Base-by-base conservation (phyloP, 148 eudicot species). In the Euryodendron excelsum region DNA sequence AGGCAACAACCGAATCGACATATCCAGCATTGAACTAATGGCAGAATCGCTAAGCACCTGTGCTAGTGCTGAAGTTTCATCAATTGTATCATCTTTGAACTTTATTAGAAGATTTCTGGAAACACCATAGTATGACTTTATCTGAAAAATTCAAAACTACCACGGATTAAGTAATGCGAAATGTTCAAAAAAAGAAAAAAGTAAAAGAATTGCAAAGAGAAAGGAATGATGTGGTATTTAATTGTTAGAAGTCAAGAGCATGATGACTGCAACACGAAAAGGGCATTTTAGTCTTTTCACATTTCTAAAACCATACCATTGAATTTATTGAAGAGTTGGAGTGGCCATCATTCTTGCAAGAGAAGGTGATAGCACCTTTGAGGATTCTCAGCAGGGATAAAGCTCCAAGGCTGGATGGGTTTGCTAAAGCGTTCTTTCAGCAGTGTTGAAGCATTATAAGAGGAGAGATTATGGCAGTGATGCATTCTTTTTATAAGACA, bases 11-110 rank as follows among this genome's bases (percentile, higher is more conserved):
- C 99, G 92, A 80, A 93, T 90, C 34, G 98, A 93, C 91, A 96
- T 83, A 86, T 96, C 99, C 82, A 93, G 78, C 89, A 80, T 88
- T 61, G 99, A 88, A 78, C 93, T 91, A 77, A 96, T 81, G 25
- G 94, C 93, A 65, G 99, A 89, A 53, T 91, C 94, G 77, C 92
- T 90, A 59, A 96, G 89, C 73, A 91, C 85, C 85, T 93, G 99
- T 28, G 99, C 99, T 81, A 96, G 81, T 73, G 78, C 78, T 56
- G 98, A 59, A 23, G 99, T 96, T 83, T 96, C 99, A 83, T 96
- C 99, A 25, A 96, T 93, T 34, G 86, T 77, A 80, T 96, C 99
- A 55, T 93, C 99, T 84, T 91, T 91, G 91, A 93, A 96, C 90
- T 89, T 91, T 72, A 96, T 79, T 44, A 96, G 82, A 68, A 96